Percentiles rank a stretch among this genome's conserved stretches.
phyloP scores from a whole-genome alignment of 2,329 filamentous ascomycete genomes.

The Beauveria rudraprayagi region DNA sequence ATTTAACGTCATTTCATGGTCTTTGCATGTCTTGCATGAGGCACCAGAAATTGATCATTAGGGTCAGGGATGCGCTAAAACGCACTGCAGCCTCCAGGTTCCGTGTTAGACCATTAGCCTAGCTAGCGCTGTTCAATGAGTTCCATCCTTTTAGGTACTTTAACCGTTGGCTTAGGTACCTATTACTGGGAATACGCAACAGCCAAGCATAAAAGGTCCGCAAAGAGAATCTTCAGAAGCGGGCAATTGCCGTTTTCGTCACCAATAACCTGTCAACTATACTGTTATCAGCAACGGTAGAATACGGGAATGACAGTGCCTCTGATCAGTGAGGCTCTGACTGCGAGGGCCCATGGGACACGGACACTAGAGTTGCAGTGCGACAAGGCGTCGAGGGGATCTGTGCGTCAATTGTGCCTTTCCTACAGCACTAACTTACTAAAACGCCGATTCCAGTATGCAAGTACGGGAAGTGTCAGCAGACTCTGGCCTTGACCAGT shows the following conservation, averaged over 20 bases:
- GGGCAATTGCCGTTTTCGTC: background rate
- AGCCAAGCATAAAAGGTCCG: background rate
- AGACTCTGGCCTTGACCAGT: background rate
- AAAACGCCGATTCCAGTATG: background rate
- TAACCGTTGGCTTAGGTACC: background rate
- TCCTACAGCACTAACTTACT: background rate
- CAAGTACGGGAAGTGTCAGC: background rate
- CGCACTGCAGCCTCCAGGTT: background rate
- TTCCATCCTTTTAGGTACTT: background rate
- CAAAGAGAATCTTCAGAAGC: background rate
- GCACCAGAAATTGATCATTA: background rate
- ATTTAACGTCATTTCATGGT: background rate
- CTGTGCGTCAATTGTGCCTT: background rate
- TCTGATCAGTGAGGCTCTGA: background rate
- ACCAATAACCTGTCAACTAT: background rate
- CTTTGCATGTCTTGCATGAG: background rate
- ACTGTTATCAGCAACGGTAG: background rate
- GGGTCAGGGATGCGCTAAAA: background rate
- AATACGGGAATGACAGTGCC: background rate
- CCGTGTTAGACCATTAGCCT: background rate
- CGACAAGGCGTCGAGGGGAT: slow-evolving; percentile 4
- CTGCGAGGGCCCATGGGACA: background rate
- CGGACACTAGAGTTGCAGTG: slow-evolving; percentile 4
- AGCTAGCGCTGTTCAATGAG: background rate
- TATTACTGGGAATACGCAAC: background rate